Evolutionary conservation across 768 basidiomycete genomes (phyloP).

Genomic region (Coprinopsis strossmayeri): DNA sequence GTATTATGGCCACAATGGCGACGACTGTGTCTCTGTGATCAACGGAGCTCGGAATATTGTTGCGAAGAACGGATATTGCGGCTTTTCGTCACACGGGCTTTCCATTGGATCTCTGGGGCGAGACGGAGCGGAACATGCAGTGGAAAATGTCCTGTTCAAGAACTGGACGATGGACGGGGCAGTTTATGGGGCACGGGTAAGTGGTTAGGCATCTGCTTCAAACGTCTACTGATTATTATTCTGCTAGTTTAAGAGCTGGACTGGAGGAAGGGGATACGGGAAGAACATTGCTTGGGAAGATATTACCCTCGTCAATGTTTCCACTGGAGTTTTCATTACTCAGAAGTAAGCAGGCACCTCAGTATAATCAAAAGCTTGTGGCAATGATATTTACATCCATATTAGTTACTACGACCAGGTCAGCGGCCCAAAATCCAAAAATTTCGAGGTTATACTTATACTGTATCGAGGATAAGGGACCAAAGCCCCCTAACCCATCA

Average conservation of each 20-base stretch:
- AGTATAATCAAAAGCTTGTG: not conserved
- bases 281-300: slow-evolving; percentile 43
- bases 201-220: slow-evolving; percentile 9
- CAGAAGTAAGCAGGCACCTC: slow-evolving; percentile 26
- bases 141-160: slow-evolving; percentile 38
- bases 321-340: slow-evolving; percentile 40
- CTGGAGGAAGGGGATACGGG: slow-evolving; percentile 40
- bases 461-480: slow-evolving; percentile 25
- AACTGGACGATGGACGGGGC: slow-evolving; percentile 46
- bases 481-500: slow-evolving; percentile 24
- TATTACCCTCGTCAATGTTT: slow-evolving; percentile 36
- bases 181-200: slow-evolving; percentile 37
- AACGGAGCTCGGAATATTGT: slow-evolving; percentile 38
- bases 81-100: slow-evolving; percentile 41
- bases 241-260: slow-evolving; percentile 40
- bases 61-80: slow-evolving; percentile 38
- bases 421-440: not conserved
- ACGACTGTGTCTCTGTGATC: slow-evolving; percentile 43
- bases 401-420: slow-evolving; percentile 48
- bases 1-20: slow-evolving; percentile 40
- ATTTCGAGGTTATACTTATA: no score
- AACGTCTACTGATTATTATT: not conserved
- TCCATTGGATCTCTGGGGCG: slow-evolving; percentile 42
- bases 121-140: slow-evolving; percentile 31
- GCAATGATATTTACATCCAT: not conserved